Conservation (phyloP, 495 filamentous ascomycete genomes). For the Neurospora sp. region DNA sequence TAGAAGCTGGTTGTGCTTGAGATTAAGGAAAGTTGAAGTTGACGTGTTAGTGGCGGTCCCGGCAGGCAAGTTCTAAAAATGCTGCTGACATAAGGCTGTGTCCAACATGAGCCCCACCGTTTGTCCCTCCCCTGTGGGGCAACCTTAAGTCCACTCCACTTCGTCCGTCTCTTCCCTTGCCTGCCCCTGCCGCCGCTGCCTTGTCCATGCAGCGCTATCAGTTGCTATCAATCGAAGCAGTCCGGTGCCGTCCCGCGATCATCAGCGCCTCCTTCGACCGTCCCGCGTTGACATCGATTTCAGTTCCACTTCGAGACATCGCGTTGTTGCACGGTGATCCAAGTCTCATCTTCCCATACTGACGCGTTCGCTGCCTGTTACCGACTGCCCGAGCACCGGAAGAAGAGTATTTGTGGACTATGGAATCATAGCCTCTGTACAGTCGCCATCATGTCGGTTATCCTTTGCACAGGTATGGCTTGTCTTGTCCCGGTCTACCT, state of each 20-base stretch:
- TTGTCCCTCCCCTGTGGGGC: neutral
- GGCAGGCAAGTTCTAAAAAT: neutral
- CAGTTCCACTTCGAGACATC: neutral
- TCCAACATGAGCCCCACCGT: neutral
- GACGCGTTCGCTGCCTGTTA: neutral
- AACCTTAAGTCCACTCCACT: neutral
- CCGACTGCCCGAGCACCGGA: neutral
- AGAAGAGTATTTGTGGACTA: neutral
- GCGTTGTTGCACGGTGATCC: neutral
- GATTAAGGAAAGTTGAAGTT: neutral
- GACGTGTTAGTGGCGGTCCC: neutral
- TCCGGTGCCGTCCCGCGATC: neutral
- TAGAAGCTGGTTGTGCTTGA: neutral
- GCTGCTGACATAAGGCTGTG: neutral
- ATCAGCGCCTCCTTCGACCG: neutral
- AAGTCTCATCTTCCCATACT: neutral
- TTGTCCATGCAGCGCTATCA: neutral
- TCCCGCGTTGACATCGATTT: neutral
- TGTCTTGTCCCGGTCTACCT: neutral
- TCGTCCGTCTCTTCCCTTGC: neutral
- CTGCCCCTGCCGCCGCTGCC: neutral
- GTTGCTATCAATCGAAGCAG: neutral
- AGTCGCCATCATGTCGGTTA: conserved; percentile 60
- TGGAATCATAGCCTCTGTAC: conserved; percentile 10
- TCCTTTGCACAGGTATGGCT: conserved; percentile 70